Evolutionary conservation across 1,139 yeast species (phyloP).

Genomic region (Geotrichum australiense): DNA sequence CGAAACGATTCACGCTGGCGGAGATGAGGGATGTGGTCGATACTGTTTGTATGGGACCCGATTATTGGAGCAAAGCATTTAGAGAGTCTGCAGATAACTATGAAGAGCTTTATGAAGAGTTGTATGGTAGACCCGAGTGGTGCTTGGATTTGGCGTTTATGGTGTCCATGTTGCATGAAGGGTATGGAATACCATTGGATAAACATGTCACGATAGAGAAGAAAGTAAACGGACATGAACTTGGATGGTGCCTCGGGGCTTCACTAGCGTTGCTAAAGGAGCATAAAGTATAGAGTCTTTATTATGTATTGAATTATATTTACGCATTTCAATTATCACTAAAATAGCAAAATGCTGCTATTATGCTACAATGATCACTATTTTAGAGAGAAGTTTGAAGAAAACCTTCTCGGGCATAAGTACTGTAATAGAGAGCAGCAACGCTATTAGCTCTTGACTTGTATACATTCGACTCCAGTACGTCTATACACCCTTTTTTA

Average conservation of each 20-base stretch:
- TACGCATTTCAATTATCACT: too few species aligned
- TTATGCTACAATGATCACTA: too few species aligned
- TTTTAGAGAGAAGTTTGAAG: too few species aligned
- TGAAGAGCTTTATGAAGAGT: conserved; percentile 41
- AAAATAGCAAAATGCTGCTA: too few species aligned
- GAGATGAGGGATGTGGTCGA: conserved; percentile 69
- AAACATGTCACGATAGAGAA: conserved; percentile 81
- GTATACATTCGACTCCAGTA: too few species aligned
- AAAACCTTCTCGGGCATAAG: too few species aligned
- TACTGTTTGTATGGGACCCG: conserved; percentile 72
- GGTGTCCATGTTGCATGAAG: conserved; percentile 79
- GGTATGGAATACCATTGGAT: conserved; percentile 79
- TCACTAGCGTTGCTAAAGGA: conserved; percentile 67
- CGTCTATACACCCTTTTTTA: too few species aligned
- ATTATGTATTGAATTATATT: too few species aligned
- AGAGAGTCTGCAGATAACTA: conserved; percentile 7
- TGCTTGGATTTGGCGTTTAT: conserved; percentile 83
- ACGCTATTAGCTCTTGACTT: too few species aligned
- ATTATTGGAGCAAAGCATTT: conserved; percentile 44
- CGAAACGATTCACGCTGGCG: conserved; percentile 65
- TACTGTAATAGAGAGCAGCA: too few species aligned
- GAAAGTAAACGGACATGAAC: conserved; percentile 69
- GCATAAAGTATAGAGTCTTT: too few species aligned
- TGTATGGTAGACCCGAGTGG: conserved; percentile 77
- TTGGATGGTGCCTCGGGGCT: conserved; percentile 96